These are phyloP conservation scores for Phytophthora pini DNA, from an alignment of 352 stramenopile genomes.

Conservation along the genomic window DNA sequence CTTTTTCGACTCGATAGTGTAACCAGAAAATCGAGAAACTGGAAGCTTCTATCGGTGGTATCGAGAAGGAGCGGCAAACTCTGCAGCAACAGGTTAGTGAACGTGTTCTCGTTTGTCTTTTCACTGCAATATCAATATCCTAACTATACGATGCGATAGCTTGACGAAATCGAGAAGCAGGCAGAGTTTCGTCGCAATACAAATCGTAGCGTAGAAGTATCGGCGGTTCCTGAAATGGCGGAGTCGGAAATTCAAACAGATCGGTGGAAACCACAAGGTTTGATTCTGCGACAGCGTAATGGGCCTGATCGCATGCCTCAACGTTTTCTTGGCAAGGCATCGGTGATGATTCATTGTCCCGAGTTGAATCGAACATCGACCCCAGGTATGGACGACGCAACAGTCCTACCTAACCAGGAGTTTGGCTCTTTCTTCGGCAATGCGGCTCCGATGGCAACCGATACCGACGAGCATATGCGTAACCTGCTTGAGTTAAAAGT, in stretches of 20 bases:
- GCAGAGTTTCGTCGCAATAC: slow-evolving; percentile 59
- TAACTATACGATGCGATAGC: slow-evolving; percentile 30
- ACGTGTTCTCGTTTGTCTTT: not conserved
- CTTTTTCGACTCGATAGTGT: slow-evolving; percentile 27
- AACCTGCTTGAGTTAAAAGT: slow-evolving; percentile 66
- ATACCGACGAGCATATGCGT: slow-evolving; percentile 49
- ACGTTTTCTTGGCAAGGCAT: slow-evolving; percentile 71
- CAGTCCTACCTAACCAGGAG: slow-evolving; percentile 27
- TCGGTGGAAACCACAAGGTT: slow-evolving; percentile 70
- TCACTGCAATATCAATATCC: not conserved
- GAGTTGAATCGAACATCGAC: slow-evolving; percentile 43
- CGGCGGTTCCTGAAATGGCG: slow-evolving; percentile 41
- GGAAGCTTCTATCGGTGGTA: slow-evolving; percentile 34
- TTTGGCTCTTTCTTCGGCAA: slow-evolving; percentile 24
- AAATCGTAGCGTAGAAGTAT: slow-evolving; percentile 71
- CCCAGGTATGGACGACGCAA: slow-evolving; percentile 1
- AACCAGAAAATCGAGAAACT: slow-evolving; percentile 56
- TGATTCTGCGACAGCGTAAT: slow-evolving; percentile 79
- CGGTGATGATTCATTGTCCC: slow-evolving; percentile 73
- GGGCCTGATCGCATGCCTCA: slow-evolving; percentile 71
- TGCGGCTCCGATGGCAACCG: slow-evolving; percentile 14
- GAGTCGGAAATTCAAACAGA: slow-evolving; percentile 79
- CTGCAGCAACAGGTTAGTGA: slow-evolving; percentile 52
- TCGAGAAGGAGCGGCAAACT: slow-evolving; percentile 43
- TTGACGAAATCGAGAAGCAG: slow-evolving; percentile 68